These are phyloP conservation scores for Penicillium coffeae DNA, from an alignment of 495 filamentous ascomycete species.

Conservation along the genomic window DNA sequence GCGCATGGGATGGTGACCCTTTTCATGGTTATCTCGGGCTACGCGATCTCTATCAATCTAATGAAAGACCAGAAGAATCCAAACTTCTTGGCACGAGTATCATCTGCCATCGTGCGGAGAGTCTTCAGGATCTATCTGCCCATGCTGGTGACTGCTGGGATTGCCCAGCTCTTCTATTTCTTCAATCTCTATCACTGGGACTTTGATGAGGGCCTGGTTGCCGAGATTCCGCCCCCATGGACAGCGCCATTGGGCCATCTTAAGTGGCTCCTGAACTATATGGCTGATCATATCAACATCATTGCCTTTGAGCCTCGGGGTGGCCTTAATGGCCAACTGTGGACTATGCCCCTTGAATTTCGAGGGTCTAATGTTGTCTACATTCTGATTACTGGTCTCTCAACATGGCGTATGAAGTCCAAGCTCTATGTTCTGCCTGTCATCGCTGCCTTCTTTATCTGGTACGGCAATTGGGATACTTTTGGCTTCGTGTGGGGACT, in stretches of 20 bases:
- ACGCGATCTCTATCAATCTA: slow-evolving; percentile 22
- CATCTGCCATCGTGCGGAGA: slow-evolving; percentile 19
- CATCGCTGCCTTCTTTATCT: slow-evolving; percentile 30
- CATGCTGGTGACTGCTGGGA: slow-evolving; percentile 9
- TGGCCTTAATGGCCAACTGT: slow-evolving; percentile 33
- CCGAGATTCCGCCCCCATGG: slow-evolving; percentile 10
- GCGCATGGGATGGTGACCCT: slow-evolving; percentile 20
- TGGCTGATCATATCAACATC: slow-evolving; percentile 18
- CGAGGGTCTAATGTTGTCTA: slow-evolving; percentile 45
- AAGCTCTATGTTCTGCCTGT: slow-evolving; percentile 28
- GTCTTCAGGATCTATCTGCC: slow-evolving; percentile 23
- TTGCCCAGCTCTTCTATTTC: slow-evolving; percentile 19
- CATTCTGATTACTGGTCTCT: slow-evolving; percentile 33
- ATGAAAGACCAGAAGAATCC: slow-evolving; percentile 10
- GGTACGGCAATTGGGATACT: slow-evolving; percentile 40
- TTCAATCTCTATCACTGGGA: slow-evolving; percentile 17
- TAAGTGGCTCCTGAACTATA: slow-evolving; percentile 14
- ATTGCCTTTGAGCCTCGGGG: slow-evolving; percentile 2
- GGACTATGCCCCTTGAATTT: slow-evolving; percentile 49
- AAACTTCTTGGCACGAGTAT: slow-evolving; percentile 13
- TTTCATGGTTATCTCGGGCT: slow-evolving; percentile 26
- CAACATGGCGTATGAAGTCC: slow-evolving; percentile 29
- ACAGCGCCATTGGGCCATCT: slow-evolving; percentile 17
- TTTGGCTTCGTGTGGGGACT: slow-evolving; percentile 42
- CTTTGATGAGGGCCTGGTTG: neutral